Evolutionary conservation across 495 filamentous ascomycete species (phyloP).

Genomic region (Lindgomyces ingoldianus): DNA sequence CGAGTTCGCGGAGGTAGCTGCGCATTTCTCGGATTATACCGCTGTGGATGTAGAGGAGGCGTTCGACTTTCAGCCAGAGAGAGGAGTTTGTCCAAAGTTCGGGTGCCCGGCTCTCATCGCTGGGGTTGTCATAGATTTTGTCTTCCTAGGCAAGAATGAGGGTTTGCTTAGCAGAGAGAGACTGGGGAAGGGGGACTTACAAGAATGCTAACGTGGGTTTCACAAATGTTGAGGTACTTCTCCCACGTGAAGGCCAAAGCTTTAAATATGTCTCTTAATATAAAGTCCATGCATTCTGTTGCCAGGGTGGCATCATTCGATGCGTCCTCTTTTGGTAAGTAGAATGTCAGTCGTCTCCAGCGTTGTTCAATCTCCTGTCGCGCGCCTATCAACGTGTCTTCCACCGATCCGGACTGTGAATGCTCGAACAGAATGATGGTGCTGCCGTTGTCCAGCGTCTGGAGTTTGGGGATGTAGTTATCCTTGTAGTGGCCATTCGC

Average conservation of each 20-base stretch:
- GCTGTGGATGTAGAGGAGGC: constrained; percentile 53
- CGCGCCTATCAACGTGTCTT: constrained; percentile 55
- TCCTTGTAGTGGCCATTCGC: constrained; percentile 17
- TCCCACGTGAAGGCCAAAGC: constrained; percentile 51
- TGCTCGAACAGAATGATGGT: constrained; percentile 59
- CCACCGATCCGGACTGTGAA: constrained; percentile 47
- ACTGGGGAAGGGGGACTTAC: constrained; percentile 10
- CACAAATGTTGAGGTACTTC: constrained; percentile 47
- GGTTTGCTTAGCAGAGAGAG: neutral
- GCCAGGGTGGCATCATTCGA: constrained; percentile 44
- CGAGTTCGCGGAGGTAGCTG: constrained; percentile 40
- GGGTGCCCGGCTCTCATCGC: constrained; percentile 57
- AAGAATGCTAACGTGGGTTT: constrained; percentile 52
- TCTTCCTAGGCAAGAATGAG: constrained; percentile 46
- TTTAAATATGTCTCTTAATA: constrained; percentile 56
- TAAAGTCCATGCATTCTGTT: constrained; percentile 54
- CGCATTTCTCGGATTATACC: constrained; percentile 54
- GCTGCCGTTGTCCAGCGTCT: constrained; percentile 53
- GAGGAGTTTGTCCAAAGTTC: constrained; percentile 57
- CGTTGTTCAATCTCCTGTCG: constrained; percentile 53
- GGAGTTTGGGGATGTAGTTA: constrained; percentile 37
- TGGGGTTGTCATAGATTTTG: constrained; percentile 59
- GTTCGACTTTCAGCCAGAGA: constrained; percentile 57
- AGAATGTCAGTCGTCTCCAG: constrained; percentile 57
- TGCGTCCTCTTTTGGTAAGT: constrained; percentile 43